Percentiles rank a stretch among this genome's conserved stretches.
Conservation (phyloP, 805 yeast species). For the Wickerhamomyces strasburgensis region DNA sequence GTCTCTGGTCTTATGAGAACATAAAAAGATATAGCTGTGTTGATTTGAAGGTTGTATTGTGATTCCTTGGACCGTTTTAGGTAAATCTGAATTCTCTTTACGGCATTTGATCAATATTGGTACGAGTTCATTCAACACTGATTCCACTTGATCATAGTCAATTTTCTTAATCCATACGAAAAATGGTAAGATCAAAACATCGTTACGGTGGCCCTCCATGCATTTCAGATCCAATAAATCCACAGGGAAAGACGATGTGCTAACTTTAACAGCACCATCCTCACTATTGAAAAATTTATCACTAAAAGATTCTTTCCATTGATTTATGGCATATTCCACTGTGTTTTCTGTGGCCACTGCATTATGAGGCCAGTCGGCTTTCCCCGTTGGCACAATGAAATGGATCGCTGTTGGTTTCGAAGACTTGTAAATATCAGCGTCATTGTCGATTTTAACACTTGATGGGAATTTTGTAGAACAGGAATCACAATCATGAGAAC, state of each 20-base stretch:
- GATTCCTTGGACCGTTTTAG: constrained; percentile 20
- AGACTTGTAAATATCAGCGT: constrained; percentile 49
- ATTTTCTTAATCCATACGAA: constrained; percentile 64
- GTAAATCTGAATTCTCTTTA: constrained; percentile 13
- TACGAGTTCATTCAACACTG: constrained; percentile 40
- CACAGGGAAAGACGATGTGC: constrained; percentile 51
- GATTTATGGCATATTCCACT: constrained; percentile 39
- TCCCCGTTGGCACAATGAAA: constrained; percentile 77
- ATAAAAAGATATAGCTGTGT: constrained; percentile 57
- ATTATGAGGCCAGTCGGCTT: constrained; percentile 78
- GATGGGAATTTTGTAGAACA: constrained; percentile 53
- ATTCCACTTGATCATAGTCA: constrained; percentile 35
- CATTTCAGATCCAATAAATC: constrained; percentile 41
- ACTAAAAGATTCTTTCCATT: constrained; percentile 33
- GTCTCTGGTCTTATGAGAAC: constrained; percentile 90
- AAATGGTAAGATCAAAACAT: constrained; percentile 65
- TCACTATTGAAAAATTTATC: constrained; percentile 13
- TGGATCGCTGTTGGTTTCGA: constrained; percentile 69
- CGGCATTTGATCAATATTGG: constrained; percentile 33
- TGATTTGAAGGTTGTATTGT: constrained; percentile 34
- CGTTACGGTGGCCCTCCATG: constrained; percentile 42
- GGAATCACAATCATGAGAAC: constrained; percentile 48
- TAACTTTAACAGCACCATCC: constrained; percentile 38
- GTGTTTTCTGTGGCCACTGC: constrained; percentile 48
- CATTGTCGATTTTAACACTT: constrained; percentile 36